These are phyloP conservation scores for Oxytropis ochrocephala DNA, from an alignment of 306 rosid genomes.

Conservation along the genomic window DNA sequence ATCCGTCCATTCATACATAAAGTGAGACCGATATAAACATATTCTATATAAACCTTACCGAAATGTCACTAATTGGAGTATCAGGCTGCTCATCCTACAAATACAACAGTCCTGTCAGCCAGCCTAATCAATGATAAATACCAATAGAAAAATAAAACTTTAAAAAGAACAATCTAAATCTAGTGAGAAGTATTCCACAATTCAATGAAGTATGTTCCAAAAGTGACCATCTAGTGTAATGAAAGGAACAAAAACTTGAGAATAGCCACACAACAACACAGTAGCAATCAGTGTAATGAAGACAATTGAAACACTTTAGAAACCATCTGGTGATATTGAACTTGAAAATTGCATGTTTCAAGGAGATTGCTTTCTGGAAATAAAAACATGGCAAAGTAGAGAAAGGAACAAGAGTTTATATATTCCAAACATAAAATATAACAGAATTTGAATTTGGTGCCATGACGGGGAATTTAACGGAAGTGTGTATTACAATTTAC, in stretches of 20 bases:
- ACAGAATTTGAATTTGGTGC: background rate
- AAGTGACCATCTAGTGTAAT: background rate
- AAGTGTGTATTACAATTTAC: background rate
- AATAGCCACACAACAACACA: background rate
- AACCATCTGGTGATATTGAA: background rate
- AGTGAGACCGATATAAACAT: constrained; percentile 6
- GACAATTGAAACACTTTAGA: background rate
- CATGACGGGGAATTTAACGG: background rate
- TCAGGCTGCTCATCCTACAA: constrained; percentile 90
- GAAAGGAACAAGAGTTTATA: background rate
- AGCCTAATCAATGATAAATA: constrained; percentile 80
- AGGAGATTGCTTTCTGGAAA: background rate
- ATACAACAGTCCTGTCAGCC: constrained; percentile 86
- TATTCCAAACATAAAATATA: background rate
- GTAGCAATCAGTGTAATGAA: background rate
- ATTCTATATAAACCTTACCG: constrained; percentile 46
- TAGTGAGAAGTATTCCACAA: constrained; percentile 9
- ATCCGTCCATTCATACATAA: constrained; percentile 3
- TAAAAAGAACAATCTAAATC: constrained; percentile 28
- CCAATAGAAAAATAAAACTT: constrained; percentile 53
- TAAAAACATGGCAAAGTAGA: background rate
- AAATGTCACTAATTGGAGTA: constrained; percentile 49
- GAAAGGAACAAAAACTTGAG: background rate
- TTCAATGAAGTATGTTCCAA: background rate
- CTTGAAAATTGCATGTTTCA: background rate